A percentile compares a stretch with the other conserved stretches of the same genome.
Evolutionary conservation across 768 basidiomycete genomes (phyloP).

Genomic region (Mycena pura): DNA sequence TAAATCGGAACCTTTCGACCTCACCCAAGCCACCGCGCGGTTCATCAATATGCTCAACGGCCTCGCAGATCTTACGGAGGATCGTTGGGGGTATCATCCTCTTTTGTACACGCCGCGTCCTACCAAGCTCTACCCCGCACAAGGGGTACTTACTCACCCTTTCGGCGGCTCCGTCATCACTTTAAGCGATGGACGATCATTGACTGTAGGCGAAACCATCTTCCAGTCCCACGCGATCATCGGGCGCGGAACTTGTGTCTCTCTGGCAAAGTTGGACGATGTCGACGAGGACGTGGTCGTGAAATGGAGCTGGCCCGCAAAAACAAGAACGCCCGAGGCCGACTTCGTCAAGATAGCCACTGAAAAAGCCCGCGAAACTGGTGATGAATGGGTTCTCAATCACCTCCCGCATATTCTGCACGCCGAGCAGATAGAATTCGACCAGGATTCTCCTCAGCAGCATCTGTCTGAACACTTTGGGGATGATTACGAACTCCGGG

Average conservation of each 20-base stretch:
- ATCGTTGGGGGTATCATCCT: not conserved
- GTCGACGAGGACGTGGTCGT: not conserved
- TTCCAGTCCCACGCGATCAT: not conserved
- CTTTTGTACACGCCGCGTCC: not conserved
- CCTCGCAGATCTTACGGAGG: not conserved
- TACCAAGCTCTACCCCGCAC: not conserved
- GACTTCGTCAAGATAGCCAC: too few relatives aligned
- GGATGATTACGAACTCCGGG: not conserved
- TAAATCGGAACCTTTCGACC: too few relatives aligned
- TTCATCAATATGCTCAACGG: too few relatives aligned
- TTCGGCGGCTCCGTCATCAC: not conserved
- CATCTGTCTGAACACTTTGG: not conserved
- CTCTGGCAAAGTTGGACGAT: not conserved
- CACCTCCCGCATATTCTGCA: conserved; percentile 16
- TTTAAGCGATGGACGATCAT: not conserved
- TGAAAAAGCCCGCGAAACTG: not conserved
- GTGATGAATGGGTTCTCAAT: not conserved
- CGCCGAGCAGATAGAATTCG: not conserved
- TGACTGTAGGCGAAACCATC: not conserved
- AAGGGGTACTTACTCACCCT: not conserved
- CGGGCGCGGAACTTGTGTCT: not conserved
- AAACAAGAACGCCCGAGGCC: too few relatives aligned
- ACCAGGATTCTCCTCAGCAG: not conserved
- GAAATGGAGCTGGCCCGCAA: too few relatives aligned
- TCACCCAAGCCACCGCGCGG: too few relatives aligned